Evolutionary conservation across 2,329 filamentous ascomycete genomes (phyloP).

Genomic region (Venturiaceae sp.): DNA sequence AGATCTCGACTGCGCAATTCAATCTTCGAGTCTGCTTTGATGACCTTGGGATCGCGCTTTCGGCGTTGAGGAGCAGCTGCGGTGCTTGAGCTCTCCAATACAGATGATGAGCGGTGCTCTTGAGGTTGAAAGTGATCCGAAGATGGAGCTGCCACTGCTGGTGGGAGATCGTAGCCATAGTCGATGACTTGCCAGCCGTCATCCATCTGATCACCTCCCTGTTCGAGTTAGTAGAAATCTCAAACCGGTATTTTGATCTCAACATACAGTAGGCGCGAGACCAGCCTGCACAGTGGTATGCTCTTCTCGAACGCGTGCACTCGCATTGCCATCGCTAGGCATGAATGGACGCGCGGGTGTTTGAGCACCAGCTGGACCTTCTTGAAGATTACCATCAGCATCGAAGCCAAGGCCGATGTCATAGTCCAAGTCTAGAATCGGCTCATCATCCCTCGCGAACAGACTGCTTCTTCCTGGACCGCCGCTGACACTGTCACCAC

Average conservation of each 20-base stretch:
- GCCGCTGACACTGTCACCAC: slow-evolving; percentile 18
- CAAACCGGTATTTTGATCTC: not conserved
- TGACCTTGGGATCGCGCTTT: slow-evolving; percentile 24
- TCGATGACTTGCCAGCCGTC: not conserved
- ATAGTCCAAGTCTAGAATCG: slow-evolving; percentile 11
- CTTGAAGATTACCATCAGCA: slow-evolving; percentile 47
- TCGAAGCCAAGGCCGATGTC: slow-evolving; percentile 52
- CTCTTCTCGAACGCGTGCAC: slow-evolving; percentile 2
- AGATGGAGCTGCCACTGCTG: not conserved
- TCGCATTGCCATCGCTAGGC: slow-evolving; percentile 2
- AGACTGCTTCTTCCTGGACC: slow-evolving; percentile 32
- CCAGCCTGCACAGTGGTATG: not conserved
- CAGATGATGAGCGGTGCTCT: not conserved
- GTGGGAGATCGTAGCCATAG: slow-evolving; percentile 1
- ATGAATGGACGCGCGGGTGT: not conserved
- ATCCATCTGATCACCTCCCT: not conserved
- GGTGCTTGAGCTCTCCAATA: not conserved
- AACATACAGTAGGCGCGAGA: not conserved
- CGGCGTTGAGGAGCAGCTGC: slow-evolving; percentile 15
- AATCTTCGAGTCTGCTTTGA: slow-evolving; percentile 39
- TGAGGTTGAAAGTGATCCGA: not conserved
- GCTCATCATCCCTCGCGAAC: slow-evolving; percentile 19
- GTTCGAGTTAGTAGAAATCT: not conserved
- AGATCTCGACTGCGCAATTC: slow-evolving; percentile 48
- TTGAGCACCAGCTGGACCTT: not conserved